These are phyloP conservation scores for Quercus alba DNA, from an alignment of 306 rosid genomes.

Conservation along the genomic window DNA sequence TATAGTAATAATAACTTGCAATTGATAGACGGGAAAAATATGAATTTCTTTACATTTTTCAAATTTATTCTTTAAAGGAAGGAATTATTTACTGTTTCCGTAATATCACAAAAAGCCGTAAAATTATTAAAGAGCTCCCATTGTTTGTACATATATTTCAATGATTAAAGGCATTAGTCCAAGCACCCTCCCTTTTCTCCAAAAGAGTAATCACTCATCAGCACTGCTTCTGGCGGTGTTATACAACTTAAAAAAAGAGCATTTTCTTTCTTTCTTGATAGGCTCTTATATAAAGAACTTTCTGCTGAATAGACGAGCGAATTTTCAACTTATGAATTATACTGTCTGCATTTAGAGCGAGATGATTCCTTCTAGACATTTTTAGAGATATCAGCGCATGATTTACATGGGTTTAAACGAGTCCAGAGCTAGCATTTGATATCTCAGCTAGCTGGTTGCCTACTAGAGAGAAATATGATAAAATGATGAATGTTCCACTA, in stretches of 20 bases:
- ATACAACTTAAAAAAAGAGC: neutral
- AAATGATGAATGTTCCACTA: neutral
- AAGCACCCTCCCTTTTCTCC: neutral
- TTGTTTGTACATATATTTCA: neutral
- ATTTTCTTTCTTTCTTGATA: too few relatives aligned
- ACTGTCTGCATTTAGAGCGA: neutral
- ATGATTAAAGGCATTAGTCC: neutral
- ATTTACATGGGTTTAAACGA: neutral
- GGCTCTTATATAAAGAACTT: neutral
- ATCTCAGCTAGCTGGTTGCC: neutral
- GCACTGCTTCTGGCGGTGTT: neutral
- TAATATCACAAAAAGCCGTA: neutral
- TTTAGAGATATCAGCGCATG: neutral
- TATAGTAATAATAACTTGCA: neutral
- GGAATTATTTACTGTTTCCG: neutral
- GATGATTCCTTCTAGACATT: neutral
- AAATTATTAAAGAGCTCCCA: neutral
- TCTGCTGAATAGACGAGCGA: neutral
- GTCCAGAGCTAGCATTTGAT: neutral
- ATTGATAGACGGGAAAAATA: neutral
- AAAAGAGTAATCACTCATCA: neutral
- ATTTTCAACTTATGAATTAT: neutral
- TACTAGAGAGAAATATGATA: neutral
- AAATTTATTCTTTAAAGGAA: neutral
- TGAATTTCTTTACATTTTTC: neutral